Conservation (phyloP, 257 asterid genomes). For the Parsonsia alboflavescens region DNA sequence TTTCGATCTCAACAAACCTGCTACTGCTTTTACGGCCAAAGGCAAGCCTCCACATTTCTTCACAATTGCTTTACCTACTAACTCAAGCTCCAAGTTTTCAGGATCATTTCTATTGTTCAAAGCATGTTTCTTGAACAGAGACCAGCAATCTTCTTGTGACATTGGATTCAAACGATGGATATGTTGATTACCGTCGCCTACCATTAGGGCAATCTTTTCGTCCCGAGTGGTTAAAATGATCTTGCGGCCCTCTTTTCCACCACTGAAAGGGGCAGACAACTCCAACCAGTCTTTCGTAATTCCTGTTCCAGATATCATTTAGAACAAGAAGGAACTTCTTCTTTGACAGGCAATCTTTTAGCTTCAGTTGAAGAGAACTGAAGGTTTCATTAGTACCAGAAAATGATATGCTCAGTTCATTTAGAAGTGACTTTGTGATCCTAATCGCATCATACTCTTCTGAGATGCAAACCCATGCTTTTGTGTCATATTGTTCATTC, state of each 20-base stretch:
- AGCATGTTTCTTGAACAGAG: conserved; percentile 30
- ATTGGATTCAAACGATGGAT: conserved; percentile 33
- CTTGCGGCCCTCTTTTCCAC: conserved; percentile 38
- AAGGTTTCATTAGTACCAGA: conserved; percentile 33
- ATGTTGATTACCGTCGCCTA: conserved; percentile 16
- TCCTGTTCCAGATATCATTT: conserved; percentile 50
- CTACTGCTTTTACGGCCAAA: conserved; percentile 44
- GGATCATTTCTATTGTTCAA: conserved; percentile 25
- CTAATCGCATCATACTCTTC: conserved; percentile 36
- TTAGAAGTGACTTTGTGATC: conserved; percentile 36
- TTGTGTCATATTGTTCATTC: conserved; percentile 28
- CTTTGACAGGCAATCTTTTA: conserved; percentile 36
- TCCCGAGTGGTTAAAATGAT: conserved; percentile 45
- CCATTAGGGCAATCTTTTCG: conserved; percentile 32
- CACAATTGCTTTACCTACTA: conserved; percentile 43
- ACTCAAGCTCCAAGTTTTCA: conserved; percentile 26
- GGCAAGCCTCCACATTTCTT: conserved; percentile 47
- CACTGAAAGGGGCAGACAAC: conserved; percentile 33
- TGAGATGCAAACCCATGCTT: conserved; percentile 47
- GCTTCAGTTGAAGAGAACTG: conserved; percentile 33
- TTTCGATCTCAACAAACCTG: conserved; percentile 37
- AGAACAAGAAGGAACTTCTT: conserved; percentile 40
- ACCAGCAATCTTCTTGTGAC: conserved; percentile 19
- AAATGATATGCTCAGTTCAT: background rate
- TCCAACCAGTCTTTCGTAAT: conserved; percentile 25